Conservation (phyloP, 1,284 basidiomycete genomes). For the Takashimella koratensis region DNA sequence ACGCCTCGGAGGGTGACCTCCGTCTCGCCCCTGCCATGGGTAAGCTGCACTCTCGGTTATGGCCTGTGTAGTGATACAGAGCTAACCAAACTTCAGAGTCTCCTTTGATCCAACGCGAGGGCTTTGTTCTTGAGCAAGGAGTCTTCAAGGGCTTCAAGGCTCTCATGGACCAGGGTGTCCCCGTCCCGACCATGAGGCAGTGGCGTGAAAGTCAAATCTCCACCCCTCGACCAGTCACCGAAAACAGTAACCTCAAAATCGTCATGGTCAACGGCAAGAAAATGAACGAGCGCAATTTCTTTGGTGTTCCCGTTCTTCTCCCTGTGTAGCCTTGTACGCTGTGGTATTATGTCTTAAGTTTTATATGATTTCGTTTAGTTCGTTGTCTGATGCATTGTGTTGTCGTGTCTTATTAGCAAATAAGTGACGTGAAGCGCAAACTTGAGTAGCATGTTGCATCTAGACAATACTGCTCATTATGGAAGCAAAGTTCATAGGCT, state of each 20-base stretch:
- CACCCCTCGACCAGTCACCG: conserved; percentile 33
- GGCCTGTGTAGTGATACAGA: not conserved
- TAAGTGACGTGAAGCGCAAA: no score
- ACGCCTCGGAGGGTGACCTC: conserved; percentile 6
- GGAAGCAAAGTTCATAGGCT: no score
- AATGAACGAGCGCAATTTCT: conserved; percentile 32
- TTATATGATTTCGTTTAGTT: no score
- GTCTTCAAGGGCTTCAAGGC: conserved; percentile 39
- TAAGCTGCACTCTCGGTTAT: not conserved
- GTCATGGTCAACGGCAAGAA: conserved; percentile 32
- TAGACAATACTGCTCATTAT: no score
- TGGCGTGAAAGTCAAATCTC: conserved; percentile 42
- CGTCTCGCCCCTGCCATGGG: not conserved
- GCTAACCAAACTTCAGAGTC: conserved; percentile 12
- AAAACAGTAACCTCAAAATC: conserved; percentile 24
- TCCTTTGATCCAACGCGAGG: conserved; percentile 37
- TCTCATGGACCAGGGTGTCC: conserved; percentile 29
- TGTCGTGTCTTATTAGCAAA: no score
- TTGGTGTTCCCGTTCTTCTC: conserved; percentile 35
- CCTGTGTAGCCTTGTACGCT: no score
- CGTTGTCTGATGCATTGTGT: no score
- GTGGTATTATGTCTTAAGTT: no score
- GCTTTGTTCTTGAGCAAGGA: conserved; percentile 36
- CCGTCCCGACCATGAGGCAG: conserved; percentile 33
- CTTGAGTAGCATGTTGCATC: no score